Conservation (phyloP, 495 filamentous ascomycete species). For the Rostrohypoxylon terebratum region DNA sequence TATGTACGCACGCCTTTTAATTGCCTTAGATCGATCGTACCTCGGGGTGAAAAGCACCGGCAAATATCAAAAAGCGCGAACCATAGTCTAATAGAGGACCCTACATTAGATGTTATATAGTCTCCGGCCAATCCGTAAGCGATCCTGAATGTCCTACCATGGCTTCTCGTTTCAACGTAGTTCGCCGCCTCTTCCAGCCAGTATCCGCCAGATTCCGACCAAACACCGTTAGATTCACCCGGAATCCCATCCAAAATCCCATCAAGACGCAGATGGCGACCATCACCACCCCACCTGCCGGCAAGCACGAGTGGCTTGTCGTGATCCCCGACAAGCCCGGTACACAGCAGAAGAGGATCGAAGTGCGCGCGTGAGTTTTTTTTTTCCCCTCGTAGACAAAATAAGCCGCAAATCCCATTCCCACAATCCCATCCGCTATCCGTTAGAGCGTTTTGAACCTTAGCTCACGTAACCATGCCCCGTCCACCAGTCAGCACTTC, state of each 20-base stretch:
- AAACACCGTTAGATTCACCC: constrained; percentile 32
- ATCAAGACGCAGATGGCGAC: constrained; percentile 56
- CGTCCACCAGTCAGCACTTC: constrained; percentile 66
- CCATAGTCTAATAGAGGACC: constrained; percentile 14
- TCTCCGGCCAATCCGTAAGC: background rate
- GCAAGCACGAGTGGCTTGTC: constrained; percentile 84
- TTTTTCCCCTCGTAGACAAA: background rate
- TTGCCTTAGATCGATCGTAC: constrained; percentile 16
- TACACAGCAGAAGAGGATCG: constrained; percentile 73
- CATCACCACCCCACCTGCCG: constrained; percentile 38
- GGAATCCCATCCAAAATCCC: constrained; percentile 28
- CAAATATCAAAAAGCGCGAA: constrained; percentile 30
- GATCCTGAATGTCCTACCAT: constrained; percentile 7
- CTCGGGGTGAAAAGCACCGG: constrained; percentile 32
- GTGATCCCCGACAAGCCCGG: constrained; percentile 82
- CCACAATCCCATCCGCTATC: background rate
- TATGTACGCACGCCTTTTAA: constrained; percentile 9
- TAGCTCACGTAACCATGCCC: constrained; percentile 20
- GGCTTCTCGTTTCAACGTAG: constrained; percentile 25
- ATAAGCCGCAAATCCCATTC: constrained; percentile 1
- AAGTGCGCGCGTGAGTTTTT: constrained; percentile 75
- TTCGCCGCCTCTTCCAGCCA: constrained; percentile 36
- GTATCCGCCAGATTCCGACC: constrained; percentile 24
- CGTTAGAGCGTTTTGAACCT: background rate
- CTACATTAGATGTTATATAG: constrained; percentile 6